Evolutionary conservation across 306 rosid genomes (phyloP).

Genomic region (Alnus rubra): DNA sequence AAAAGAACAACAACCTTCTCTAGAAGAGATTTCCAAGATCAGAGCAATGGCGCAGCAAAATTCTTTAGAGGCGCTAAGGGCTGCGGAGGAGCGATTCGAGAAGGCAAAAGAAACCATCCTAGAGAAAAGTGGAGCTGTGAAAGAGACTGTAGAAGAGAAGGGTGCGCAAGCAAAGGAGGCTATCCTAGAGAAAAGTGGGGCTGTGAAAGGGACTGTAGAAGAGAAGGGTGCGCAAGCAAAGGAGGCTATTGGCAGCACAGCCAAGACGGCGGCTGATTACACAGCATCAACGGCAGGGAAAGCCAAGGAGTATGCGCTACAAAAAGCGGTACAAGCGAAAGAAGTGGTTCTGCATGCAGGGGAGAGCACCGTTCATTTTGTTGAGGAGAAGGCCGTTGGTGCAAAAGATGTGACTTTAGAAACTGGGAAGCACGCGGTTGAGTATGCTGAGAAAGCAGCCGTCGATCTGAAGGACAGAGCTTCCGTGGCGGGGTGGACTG

Average conservation of each 20-base stretch:
- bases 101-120: conserved; percentile 32
- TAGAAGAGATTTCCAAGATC: conserved; percentile 44
- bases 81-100: conserved; percentile 47
- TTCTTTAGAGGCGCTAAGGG: conserved; percentile 36
- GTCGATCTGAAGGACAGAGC: conserved; percentile 62
- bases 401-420: conserved; percentile 45
- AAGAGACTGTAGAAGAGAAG: conserved; percentile 25
- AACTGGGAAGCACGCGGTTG: conserved; percentile 40
- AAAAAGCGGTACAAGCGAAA: conserved; percentile 29
- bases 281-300: conserved; percentile 43
- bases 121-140: neutral
- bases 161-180: conserved; percentile 25
- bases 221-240: conserved; percentile 48
- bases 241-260: conserved; percentile 33
- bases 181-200: conserved; percentile 15
- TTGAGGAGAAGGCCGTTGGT: conserved; percentile 43
- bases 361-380: conserved; percentile 33
- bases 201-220: conserved; percentile 12
- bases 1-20: conserved; percentile 14
- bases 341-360: conserved; percentile 35
- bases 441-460: conserved; percentile 42
- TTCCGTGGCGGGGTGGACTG: conserved; percentile 59
- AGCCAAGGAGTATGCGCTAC: conserved; percentile 41
- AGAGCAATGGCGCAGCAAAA: conserved; percentile 52
- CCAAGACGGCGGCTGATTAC: conserved; percentile 39